Conservation (phyloP, 805 yeast species). For the Isabelozyma pseudorhagii region DNA sequence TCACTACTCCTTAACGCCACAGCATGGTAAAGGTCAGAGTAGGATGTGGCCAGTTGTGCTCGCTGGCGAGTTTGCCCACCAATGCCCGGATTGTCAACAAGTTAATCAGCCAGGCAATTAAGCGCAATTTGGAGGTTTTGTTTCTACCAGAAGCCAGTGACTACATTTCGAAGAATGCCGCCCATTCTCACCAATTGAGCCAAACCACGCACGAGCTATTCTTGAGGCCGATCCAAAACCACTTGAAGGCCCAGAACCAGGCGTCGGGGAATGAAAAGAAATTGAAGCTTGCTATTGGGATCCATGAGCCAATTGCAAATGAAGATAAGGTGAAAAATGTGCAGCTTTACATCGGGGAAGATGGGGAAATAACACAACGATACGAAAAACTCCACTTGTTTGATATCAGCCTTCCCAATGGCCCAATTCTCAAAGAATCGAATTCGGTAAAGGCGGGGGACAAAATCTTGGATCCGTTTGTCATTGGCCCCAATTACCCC, state of each 20-base stretch:
- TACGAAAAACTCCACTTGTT: constrained; percentile 88
- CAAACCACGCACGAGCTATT: constrained; percentile 35
- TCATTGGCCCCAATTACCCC: constrained; percentile 30
- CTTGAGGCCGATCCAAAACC: constrained; percentile 40
- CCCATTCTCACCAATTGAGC: constrained; percentile 63
- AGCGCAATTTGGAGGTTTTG: constrained; percentile 58
- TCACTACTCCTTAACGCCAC: neutral
- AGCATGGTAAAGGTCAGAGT: constrained; percentile 20
- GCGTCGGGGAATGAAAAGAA: constrained; percentile 4
- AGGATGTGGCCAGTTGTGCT: constrained; percentile 86
- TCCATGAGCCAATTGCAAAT: constrained; percentile 71
- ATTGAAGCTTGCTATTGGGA: constrained; percentile 59
- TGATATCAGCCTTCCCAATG: constrained; percentile 80
- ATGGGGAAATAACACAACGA: constrained; percentile 62
- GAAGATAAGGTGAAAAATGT: constrained; percentile 57
- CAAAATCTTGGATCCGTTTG: constrained; percentile 50
- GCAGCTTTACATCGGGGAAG: constrained; percentile 62
- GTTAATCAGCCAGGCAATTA: constrained; percentile 63
- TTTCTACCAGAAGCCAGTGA: constrained; percentile 95
- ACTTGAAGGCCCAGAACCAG: constrained; percentile 37
- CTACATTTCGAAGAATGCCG: constrained; percentile 69
- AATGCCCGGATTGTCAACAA: constrained; percentile 60
- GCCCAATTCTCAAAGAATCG: constrained; percentile 78
- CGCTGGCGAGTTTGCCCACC: constrained; percentile 56
- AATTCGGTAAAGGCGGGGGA: constrained; percentile 79